Conservation (phyloP, 176 grass and related monocot genomes). For the Panicum miliaceum region DNA sequence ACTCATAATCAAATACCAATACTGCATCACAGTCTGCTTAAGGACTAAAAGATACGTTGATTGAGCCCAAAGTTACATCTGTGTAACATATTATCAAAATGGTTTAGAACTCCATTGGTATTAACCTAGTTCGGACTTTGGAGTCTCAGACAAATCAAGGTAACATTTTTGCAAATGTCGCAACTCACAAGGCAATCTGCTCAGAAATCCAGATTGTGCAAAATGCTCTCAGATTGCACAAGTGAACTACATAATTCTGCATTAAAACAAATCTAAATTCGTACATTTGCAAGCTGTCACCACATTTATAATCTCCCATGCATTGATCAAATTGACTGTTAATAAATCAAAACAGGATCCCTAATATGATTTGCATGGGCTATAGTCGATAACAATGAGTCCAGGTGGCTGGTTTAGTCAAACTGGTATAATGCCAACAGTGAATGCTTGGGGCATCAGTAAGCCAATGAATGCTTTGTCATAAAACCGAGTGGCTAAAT, state of each 20-base stretch:
- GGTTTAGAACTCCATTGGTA: conserved; percentile 6
- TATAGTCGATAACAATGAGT: not conserved
- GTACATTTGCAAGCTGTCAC: not conserved
- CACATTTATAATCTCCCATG: not conserved
- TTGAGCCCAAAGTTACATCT: conserved; percentile 4
- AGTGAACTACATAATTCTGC: not conserved
- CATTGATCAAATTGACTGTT: not conserved
- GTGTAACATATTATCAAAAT: not conserved
- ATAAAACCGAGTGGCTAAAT: not conserved
- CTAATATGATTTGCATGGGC: not conserved
- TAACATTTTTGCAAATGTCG: conserved; percentile 9
- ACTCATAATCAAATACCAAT: not conserved
- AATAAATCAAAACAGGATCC: not conserved
- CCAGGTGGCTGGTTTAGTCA: not conserved
- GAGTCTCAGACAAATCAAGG: not conserved
- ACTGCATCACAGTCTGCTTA: not conserved
- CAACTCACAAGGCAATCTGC: not conserved
- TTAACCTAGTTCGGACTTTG: not conserved
- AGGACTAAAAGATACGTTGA: not conserved
- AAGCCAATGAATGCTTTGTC: too few species aligned
- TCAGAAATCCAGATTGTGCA: not conserved
- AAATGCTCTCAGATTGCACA: not conserved
- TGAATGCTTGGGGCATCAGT: not conserved
- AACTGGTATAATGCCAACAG: not conserved
- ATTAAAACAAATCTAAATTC: not conserved